Evolutionary conservation across 1,284 basidiomycete species (phyloP), one percentile per base, ranked within the genome.

Genomic region (Xerocomus cyaneibrunnescens): DNA sequence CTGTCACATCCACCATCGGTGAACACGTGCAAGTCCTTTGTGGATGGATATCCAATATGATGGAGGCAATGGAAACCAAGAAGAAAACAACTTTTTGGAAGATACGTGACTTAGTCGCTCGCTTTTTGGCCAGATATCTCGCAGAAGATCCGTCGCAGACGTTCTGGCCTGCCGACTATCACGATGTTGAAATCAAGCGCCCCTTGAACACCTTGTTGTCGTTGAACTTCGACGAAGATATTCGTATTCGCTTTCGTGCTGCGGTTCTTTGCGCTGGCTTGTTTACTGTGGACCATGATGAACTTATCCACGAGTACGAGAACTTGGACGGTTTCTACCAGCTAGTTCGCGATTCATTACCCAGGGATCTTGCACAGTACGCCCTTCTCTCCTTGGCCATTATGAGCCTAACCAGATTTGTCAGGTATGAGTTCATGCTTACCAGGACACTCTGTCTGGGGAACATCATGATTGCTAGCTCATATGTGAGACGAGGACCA

Each of bases 401-500:
- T 12, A 32, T 37, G 28, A 10, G 35, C 23, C 40, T 64, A 34
- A 52, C 10, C 23, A 34, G 12, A 44, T 48, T 48, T 48, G 32
- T 6, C 52, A 89, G 89, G 48, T 83, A 81, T 59, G 94, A 97
- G 64, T 72, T 75, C 34, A 89, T 94, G 75, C 69, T 94, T 32
- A 92, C 91, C 9, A 81, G 91, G 36, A 77, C 92, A 19, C 70
- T 98, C 14, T 85, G 82, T 55, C 74, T 94, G 25, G 85, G 87
- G 22, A 98, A 98, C 67, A 81, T 91, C 55, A 87, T 95, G 74
- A 79, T 98, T 28, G 80, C 85, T 17, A 90, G 85, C 63, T 88
- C 92, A 2, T 79, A 81, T 1, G 80, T 90, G 12, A 81, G 95
- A n/a, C 80, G 89, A n/a, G 87, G 85, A 0, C 81, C 93, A 1